Base-by-base conservation (phyloP, 768 basidiomycete species). In the Lactifluus hygrophoroides region DNA sequence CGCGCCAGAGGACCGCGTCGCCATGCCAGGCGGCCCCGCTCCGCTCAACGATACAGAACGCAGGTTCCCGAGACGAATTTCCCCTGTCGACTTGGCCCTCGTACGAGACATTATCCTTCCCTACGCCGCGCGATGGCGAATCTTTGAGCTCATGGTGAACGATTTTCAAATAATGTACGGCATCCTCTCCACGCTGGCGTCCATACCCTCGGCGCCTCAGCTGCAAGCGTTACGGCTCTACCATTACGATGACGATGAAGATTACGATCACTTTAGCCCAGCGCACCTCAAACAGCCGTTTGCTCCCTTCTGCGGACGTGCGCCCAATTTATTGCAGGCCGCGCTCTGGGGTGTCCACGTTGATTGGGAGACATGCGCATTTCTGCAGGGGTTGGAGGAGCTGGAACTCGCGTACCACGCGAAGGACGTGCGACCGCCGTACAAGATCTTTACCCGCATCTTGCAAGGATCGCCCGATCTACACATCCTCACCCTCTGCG, bases 321-420 rank as follows among this genome's bases (percentile, higher is more conserved):
- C 71, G 8, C 88, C 88, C 1, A 75, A 72, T 8, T 71, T 90
- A 14, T 70, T 67, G 19, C 65, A 70, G 4, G 69, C 81, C 34
- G 71, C 73, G 10, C 72, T 90, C 27, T 86, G 83, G 82, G 86
- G 85, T 38, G 82, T 88, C 5, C 86, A 86, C 60, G 68, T 89
- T 34, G 77, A 83, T 56, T 90, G 88, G 88, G 72, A 76, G 30
- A 71, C 74, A 34, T 72, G 76, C 9, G 61, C 51, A 0, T 74
- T 80, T 63, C 72, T 85, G 25, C 61, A 65, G 17, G 75, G 73
- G 14, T 70, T 89, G 28, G 66, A 63, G 23, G 75, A 79, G 16
- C 67, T 89, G 21, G 79, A 85, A 63, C 72, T 89, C 42, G 78
- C 81, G 0, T 87, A 78, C 70, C 86, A 86, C 64, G 69, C 77